A percentile compares a stretch with the other conserved stretches of the same genome.
These are phyloP conservation scores for Amniculicola lignicola DNA, from an alignment of 495 filamentous ascomycete genomes.

Conservation along the genomic window DNA sequence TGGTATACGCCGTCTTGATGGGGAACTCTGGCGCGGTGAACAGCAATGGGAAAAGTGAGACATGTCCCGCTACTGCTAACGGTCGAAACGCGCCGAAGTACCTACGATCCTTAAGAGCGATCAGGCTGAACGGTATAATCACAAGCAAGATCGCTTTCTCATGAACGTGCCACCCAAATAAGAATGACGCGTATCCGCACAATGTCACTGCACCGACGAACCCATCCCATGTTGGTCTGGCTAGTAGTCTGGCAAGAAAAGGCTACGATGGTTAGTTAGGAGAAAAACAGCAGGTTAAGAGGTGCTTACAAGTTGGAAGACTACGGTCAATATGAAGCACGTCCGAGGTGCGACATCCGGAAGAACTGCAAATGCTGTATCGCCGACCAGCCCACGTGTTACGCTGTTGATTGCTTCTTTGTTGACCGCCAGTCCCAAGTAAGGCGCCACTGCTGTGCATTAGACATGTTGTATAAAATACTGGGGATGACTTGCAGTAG, in stretches of 20 bases:
- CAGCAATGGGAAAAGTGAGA: slow-evolving; percentile 89
- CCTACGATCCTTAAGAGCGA: slow-evolving; percentile 87
- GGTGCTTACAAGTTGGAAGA: slow-evolving; percentile 68
- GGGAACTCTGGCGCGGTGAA: slow-evolving; percentile 91
- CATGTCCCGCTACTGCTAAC: slow-evolving; percentile 86
- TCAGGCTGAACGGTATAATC: slow-evolving; percentile 91
- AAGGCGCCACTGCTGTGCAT: slow-evolving; percentile 82
- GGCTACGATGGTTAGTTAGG: slow-evolving; percentile 44
- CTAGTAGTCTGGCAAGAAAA: slow-evolving; percentile 77
- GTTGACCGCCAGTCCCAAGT: slow-evolving; percentile 69
- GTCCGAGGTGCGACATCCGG: slow-evolving; percentile 75
- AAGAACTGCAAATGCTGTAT: slow-evolving; percentile 89
- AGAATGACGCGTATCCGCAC: slow-evolving; percentile 94
- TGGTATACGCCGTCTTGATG: slow-evolving; percentile 87
- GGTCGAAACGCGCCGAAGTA: slow-evolving; percentile 91
- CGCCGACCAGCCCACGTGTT: slow-evolving; percentile 89
- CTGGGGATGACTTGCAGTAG: slow-evolving; percentile 53
- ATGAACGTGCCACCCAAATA: slow-evolving; percentile 98
- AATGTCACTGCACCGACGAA: slow-evolving; percentile 88
- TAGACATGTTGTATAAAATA: neutral
- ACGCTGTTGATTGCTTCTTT: slow-evolving; percentile 75
- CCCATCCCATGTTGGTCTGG: slow-evolving; percentile 74
- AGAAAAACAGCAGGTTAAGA: too few relatives aligned
- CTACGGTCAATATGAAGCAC: slow-evolving; percentile 78
- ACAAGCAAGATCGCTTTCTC: slow-evolving; percentile 95